These are phyloP conservation scores for Elongisporangium anandrum DNA, from an alignment of 352 stramenopile species.

Conservation along the genomic window DNA sequence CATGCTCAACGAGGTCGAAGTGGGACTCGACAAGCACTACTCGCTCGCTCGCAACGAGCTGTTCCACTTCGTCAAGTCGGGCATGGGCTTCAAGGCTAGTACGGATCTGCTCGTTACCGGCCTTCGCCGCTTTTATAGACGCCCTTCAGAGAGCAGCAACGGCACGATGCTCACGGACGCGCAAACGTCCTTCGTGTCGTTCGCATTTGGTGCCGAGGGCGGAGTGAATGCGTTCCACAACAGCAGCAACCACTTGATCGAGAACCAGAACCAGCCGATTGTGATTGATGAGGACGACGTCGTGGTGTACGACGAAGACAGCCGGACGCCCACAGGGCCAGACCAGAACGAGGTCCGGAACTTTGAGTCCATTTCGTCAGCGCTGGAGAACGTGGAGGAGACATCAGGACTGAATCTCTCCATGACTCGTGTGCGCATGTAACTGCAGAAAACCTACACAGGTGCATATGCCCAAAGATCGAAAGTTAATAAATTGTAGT, in stretches of 20 bases:
- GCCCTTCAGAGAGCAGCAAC: constrained; percentile 3
- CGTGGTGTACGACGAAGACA: constrained; percentile 10
- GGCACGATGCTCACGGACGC: constrained; percentile 21
- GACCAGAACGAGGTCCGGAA: constrained; percentile 16
- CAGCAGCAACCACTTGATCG: constrained; percentile 10
- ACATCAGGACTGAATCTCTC: constrained; percentile 20
- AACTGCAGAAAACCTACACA: not conserved
- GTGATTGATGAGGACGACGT: constrained; percentile 25
- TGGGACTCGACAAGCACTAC: constrained; percentile 77
- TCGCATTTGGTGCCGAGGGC: constrained; percentile 16
- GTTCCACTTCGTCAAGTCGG: constrained; percentile 74
- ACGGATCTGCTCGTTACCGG: constrained; percentile 43
- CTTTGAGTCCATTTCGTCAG: constrained; percentile 34
- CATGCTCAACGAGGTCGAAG: constrained; percentile 67
- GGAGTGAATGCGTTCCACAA: constrained; percentile 1
- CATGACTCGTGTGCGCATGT: constrained; percentile 34
- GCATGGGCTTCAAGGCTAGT: constrained; percentile 67
- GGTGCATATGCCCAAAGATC: not conserved
- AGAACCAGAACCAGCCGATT: constrained; percentile 5
- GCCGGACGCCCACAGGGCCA: constrained; percentile 7
- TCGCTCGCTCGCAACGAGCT: constrained; percentile 75
- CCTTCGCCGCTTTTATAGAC: constrained; percentile 31
- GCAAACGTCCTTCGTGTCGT: constrained; percentile 43
- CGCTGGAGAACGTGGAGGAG: not conserved
- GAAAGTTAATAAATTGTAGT: too few species aligned